Conservation (phyloP, 345 rosid genomes). For the Salix exigua region DNA sequence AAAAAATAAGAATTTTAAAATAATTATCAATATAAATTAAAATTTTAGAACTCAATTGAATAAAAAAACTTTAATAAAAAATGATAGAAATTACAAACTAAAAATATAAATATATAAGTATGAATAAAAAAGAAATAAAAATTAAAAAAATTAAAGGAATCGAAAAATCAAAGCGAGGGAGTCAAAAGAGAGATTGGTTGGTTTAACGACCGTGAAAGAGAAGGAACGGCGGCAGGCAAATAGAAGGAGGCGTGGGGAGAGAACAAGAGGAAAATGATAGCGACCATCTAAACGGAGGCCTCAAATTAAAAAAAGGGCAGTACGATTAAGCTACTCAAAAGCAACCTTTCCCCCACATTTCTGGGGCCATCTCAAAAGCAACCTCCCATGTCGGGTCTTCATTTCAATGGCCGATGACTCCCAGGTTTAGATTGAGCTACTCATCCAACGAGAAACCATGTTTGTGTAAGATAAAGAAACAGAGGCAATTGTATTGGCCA, state of each 20-base stretch:
- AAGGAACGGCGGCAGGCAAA: not conserved
- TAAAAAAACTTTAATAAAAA: too few relatives aligned
- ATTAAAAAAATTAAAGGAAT: too few relatives aligned
- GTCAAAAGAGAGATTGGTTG: not conserved
- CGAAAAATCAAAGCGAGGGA: not conserved
- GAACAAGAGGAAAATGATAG: not conserved
- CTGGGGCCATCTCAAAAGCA: not conserved
- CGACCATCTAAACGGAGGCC: not conserved
- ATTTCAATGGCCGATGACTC: not conserved
- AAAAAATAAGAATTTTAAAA: too few relatives aligned
- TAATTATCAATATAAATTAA: too few relatives aligned
- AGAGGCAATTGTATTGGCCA: too few relatives aligned
- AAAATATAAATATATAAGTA: too few relatives aligned
- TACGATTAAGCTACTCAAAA: not conserved
- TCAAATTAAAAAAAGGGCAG: not conserved
- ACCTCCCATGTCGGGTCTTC: not conserved
- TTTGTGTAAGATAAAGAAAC: too few relatives aligned
- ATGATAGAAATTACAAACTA: too few relatives aligned
- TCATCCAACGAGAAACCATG: too few relatives aligned
- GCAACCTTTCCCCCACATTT: not conserved
- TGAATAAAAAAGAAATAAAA: too few relatives aligned
- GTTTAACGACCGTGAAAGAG: not conserved
- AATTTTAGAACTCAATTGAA: too few relatives aligned
- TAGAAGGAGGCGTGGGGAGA: not conserved
- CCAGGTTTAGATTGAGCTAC: not conserved